A percentile compares a stretch with the other conserved stretches of the same genome.
These are phyloP conservation scores for Kurtzmaniella quercitrusa DNA, from an alignment of 1,139 yeast species.

Conservation along the genomic window DNA sequence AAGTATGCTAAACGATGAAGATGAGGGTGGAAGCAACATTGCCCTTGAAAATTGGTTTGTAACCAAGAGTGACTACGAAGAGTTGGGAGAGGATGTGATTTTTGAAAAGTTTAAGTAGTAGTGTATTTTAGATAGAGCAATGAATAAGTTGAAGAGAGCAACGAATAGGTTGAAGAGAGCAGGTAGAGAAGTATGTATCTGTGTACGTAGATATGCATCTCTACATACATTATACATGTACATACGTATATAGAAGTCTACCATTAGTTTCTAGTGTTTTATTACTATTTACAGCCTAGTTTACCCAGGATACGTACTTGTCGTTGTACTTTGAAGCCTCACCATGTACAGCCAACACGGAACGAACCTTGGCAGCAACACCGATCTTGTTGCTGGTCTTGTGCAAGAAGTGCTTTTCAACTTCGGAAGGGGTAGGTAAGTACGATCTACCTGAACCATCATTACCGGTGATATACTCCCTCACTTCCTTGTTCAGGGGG, in stretches of 20 bases:
- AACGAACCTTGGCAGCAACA: slow-evolving; percentile 51
- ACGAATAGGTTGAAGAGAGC: too few species aligned
- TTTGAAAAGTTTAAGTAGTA: slow-evolving; percentile 49
- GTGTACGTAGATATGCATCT: too few species aligned
- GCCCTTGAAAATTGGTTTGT: slow-evolving; percentile 54
- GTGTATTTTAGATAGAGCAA: slow-evolving; percentile 2
- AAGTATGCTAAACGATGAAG: slow-evolving; percentile 42
- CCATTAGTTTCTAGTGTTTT: not conserved
- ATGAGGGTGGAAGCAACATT: slow-evolving; percentile 37
- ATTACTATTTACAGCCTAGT: slow-evolving; percentile 6
- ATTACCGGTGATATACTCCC: slow-evolving; percentile 58
- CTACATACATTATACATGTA: too few species aligned
- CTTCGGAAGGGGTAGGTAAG: slow-evolving; percentile 66
- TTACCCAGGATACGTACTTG: slow-evolving; percentile 58
- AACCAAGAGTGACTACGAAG: slow-evolving; percentile 54
- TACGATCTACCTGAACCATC: slow-evolving; percentile 60
- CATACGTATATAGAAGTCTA: not conserved
- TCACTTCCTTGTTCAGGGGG: slow-evolving; percentile 62
- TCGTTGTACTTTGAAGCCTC: slow-evolving; percentile 53
- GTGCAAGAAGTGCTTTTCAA: slow-evolving; percentile 54
- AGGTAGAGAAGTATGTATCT: too few species aligned
- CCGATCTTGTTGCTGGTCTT: slow-evolving; percentile 56
- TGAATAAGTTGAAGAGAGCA: not conserved
- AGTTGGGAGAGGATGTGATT: slow-evolving; percentile 55
- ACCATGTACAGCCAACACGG: slow-evolving; percentile 58